Percentiles rank a stretch among this genome's conserved stretches.
Conservation (phyloP, 2,329 filamentous ascomycete genomes). For the Fusarium napiforme region DNA sequence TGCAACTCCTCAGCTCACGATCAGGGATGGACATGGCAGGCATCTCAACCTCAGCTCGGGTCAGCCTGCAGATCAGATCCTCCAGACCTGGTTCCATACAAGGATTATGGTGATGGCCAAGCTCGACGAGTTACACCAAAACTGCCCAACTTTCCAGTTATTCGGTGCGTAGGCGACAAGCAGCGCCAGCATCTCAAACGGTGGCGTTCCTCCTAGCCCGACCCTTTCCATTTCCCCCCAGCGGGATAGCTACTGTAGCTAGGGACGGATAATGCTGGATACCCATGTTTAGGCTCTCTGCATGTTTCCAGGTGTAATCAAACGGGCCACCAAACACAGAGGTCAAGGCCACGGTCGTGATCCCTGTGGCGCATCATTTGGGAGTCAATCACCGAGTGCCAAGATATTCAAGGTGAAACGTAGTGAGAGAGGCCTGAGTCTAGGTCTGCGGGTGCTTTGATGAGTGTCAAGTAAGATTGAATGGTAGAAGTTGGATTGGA, state of each 20-base stretch:
- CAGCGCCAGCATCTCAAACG: conserved; percentile 34
- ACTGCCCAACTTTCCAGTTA: background rate
- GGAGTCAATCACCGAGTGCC: conserved; percentile 15
- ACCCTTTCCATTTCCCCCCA: conserved; percentile 25
- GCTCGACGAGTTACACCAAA: conserved; percentile 29
- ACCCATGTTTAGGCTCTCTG: conserved; percentile 1
- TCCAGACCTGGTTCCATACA: conserved; percentile 1
- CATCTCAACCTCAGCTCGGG: conserved; percentile 13
- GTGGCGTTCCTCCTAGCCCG: conserved; percentile 34
- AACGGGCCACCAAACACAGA: conserved; percentile 20
- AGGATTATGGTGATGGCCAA: conserved; percentile 4
- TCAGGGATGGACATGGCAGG: background rate
- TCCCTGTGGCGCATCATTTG: conserved; percentile 32
- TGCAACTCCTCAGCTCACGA: conserved; percentile 5
- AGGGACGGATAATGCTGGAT: background rate
- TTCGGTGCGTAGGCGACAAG: conserved; percentile 19
- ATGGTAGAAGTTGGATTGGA: background rate
- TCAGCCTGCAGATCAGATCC: conserved; percentile 19
- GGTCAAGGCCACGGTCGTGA: conserved; percentile 12
- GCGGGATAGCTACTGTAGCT: background rate
- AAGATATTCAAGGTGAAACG: conserved; percentile 37
- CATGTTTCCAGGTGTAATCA: conserved; percentile 14
- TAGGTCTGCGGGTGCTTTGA: conserved; percentile 1
- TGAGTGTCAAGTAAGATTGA: conserved; percentile 19
- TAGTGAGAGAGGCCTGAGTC: background rate